Percentiles rank a stretch among this genome's conserved stretches.
phyloP scores from a whole-genome alignment of 106 monocot genomes.

The Agapanthus africanus region DNA sequence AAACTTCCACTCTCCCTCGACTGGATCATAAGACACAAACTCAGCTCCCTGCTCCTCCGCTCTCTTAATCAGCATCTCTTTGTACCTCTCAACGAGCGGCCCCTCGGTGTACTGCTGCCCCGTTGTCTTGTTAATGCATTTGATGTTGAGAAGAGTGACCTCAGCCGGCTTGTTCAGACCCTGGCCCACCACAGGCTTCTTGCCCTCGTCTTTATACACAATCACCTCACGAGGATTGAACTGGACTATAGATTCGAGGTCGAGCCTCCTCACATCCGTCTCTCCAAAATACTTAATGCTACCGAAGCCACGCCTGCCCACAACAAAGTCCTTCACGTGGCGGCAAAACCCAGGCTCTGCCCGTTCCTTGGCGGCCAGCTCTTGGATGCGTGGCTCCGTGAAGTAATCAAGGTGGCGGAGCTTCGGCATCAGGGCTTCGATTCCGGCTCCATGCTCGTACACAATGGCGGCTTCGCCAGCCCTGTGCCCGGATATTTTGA shows the following conservation, averaged over 20 bases:
- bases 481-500: slow-evolving; percentile 25
- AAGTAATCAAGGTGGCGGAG: slow-evolving; percentile 66
- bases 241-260: slow-evolving; percentile 74
- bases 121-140: slow-evolving; percentile 77
- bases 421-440: slow-evolving; percentile 72
- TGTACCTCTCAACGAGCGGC: slow-evolving; percentile 63
- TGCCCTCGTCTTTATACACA: slow-evolving; percentile 73
- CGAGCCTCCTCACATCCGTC: slow-evolving; percentile 77
- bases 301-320: slow-evolving; percentile 72
- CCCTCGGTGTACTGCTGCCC: slow-evolving; percentile 65
- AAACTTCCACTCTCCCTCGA: slow-evolving; percentile 86
- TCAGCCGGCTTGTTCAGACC: slow-evolving; percentile 91
- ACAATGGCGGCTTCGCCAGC: slow-evolving; percentile 46
- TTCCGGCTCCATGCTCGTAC: neutral
- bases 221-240: slow-evolving; percentile 87
- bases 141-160: slow-evolving; percentile 83
- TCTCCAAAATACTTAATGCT: slow-evolving; percentile 77
- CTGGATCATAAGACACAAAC: slow-evolving; percentile 69
- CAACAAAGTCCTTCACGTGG: slow-evolving; percentile 70
- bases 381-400: slow-evolving; percentile 60
- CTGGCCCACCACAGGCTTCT: slow-evolving; percentile 76
- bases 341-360: slow-evolving; percentile 68
- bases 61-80: slow-evolving; percentile 73
- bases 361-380: slow-evolving; percentile 79
- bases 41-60: slow-evolving; percentile 80